Evolutionary conservation across 192 early-diverging fungal species (phyloP), one percentile per base, ranked within the genome.

Genomic region (Cladochytrium replicatum): DNA sequence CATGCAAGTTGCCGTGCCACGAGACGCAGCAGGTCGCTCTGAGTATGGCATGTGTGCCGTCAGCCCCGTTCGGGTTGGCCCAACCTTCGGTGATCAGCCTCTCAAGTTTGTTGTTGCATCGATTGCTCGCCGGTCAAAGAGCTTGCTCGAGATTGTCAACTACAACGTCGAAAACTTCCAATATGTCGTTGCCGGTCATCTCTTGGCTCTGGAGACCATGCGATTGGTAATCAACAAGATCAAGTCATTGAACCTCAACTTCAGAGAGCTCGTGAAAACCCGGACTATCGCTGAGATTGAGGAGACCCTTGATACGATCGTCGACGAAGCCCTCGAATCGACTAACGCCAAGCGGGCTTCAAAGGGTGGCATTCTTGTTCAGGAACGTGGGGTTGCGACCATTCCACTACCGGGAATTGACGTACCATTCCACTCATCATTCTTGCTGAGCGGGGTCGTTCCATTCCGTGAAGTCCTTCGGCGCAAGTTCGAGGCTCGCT

Each of bases 91-190:
- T 57, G 85, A 93, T 67, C 77, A 82, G 66, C 88, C 83, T 4
- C 80, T 96, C 56, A 67, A 74, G 51, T 83, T 84, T 58, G 72
- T 91, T 41, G 85, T 97, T 13, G 75, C 81, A 49, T 71, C 82
- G 27, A 86, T 97, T 64, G 82, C 85, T 45, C 75, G 81, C 57
- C 71, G 79, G 48, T 80, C 83, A 46, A 72, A 77, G 47, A 81
- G 80, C 32, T 68, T 93, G 15, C 63, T 93, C 49, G 93, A 97
- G 56, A 91, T 94, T 55, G 91, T 97, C 62, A 97, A 97, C 70
- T 92, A 81, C 81, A 97, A 97, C 70, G 91, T 97, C 42, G 89
- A 91, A 64, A 91, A 91, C 74, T 84, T 87, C 78, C 92, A 95
- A 67, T 95, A 95, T 52, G 90, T 95, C 8, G 82, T 87, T 55